A percentile compares a stretch with the other conserved stretches of the same genome.
Evolutionary conservation across 371 early-diverging fungal species (phyloP).

Genomic region (Chytridiales sp.): DNA sequence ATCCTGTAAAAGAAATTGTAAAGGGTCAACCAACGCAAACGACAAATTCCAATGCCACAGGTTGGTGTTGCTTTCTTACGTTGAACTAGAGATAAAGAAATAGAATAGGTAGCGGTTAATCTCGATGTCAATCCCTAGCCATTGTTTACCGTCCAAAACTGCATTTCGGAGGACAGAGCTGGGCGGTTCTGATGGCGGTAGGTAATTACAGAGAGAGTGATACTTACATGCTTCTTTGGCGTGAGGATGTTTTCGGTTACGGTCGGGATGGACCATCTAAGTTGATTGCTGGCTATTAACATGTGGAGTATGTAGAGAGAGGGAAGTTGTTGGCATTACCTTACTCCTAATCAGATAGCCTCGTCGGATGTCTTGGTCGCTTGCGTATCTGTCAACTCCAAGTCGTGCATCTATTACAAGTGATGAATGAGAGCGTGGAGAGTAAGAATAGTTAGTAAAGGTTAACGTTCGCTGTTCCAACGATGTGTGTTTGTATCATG

Average conservation of each 20-base stretch:
- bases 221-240: constrained; percentile 40
- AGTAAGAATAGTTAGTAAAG: too few species aligned
- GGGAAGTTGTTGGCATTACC: constrained; percentile 13
- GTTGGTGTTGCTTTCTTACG: too few species aligned
- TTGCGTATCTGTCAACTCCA: constrained; percentile 17
- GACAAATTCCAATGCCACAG: background rate
- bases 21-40: background rate
- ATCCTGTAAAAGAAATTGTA: constrained; percentile 14
- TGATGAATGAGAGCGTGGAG: too few species aligned
- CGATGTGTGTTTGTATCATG: too few species aligned
- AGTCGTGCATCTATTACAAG: constrained; percentile 29
- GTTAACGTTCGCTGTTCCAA: too few species aligned
- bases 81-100: too few species aligned
- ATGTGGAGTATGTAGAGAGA: background rate
- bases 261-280: constrained; percentile 35
- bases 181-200: background rate
- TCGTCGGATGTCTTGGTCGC: constrained; percentile 13
- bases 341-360: constrained; percentile 26
- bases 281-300: background rate
- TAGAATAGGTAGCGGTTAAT: too few species aligned
- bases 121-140: too few species aligned
- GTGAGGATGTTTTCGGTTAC: constrained; percentile 19
- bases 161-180: too few species aligned
- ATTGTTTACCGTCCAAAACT: too few species aligned
- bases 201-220: background rate